Conservation (phyloP, 345 rosid species). For the Eucalyptus paniculata region DNA sequence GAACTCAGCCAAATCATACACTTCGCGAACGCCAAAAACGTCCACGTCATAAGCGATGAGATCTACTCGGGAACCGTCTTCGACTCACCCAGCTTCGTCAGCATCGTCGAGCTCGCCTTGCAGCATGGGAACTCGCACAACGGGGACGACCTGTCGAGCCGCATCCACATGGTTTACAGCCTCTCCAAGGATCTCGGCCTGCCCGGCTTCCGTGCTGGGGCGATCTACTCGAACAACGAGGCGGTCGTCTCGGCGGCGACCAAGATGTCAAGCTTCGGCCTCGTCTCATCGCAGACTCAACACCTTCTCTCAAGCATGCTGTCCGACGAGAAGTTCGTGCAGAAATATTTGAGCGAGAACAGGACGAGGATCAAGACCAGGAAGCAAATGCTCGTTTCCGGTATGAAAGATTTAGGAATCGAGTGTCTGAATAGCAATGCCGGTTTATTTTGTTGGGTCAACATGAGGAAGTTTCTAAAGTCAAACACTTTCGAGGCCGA, state of each 20-base stretch:
- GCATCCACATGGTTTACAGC: slow-evolving; percentile 69
- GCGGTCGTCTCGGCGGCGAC: slow-evolving; percentile 55
- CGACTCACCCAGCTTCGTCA: slow-evolving; percentile 35
- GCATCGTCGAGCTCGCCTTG: slow-evolving; percentile 35
- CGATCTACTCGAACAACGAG: slow-evolving; percentile 61
- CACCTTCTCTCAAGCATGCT: slow-evolving; percentile 43
- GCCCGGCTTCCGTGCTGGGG: slow-evolving; percentile 84
- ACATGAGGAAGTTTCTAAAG: slow-evolving; percentile 48
- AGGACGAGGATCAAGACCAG: slow-evolving; percentile 42
- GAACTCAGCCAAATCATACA: slow-evolving; percentile 45
- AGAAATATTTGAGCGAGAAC: slow-evolving; percentile 42
- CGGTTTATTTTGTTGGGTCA: slow-evolving; percentile 87
- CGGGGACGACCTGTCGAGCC: slow-evolving; percentile 5
- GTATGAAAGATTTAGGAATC: slow-evolving; percentile 43
- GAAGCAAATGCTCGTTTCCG: slow-evolving; percentile 34
- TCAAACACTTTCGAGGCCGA: slow-evolving; percentile 59
- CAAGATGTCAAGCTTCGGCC: slow-evolving; percentile 91
- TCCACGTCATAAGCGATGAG: slow-evolving; percentile 77
- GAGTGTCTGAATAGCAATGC: slow-evolving; percentile 58
- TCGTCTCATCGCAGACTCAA: slow-evolving; percentile 83
- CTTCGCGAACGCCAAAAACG: slow-evolving; percentile 25
- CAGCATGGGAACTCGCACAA: slow-evolving; percentile 11
- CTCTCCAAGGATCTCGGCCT: slow-evolving; percentile 85
- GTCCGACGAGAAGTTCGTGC: slow-evolving; percentile 47
- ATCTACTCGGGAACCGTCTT: slow-evolving; percentile 75